Conservation (phyloP, 306 rosid species). For the Ziziphus jujuba region DNA sequence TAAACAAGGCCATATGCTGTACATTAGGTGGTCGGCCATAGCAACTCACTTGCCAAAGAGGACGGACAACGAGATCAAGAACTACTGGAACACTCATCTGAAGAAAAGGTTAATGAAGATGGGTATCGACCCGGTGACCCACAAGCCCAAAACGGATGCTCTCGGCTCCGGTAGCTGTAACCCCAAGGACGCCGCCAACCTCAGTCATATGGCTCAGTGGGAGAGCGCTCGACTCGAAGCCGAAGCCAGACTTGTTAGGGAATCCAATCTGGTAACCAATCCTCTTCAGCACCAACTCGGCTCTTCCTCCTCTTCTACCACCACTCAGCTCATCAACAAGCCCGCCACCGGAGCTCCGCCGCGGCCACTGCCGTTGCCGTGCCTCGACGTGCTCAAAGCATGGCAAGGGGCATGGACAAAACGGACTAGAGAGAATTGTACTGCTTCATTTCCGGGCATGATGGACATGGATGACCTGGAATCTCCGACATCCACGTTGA, state of each 20-base stretch:
- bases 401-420: conserved; percentile 60
- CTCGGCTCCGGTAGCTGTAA: conserved; percentile 61
- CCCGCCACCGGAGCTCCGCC: conserved; percentile 10
- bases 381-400: conserved; percentile 48
- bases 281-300: conserved; percentile 37
- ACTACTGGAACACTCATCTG: conserved; percentile 95
- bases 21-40: conserved; percentile 89
- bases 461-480: conserved; percentile 55
- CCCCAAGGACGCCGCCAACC: conserved; percentile 72
- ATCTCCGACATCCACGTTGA: conserved; percentile 82
- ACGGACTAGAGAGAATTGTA: conserved; percentile 13
- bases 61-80: conserved; percentile 94
- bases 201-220: conserved; percentile 99
- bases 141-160: conserved; percentile 78
- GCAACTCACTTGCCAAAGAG: conserved; percentile 92
- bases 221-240: conserved; percentile 99
- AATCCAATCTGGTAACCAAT: conserved; percentile 54
- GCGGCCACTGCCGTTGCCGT: conserved; percentile 38
- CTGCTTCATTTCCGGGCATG: conserved; percentile 22
- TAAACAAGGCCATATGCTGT: no score
- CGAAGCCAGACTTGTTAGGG: conserved; percentile 85
- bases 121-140: conserved; percentile 95
- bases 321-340: conserved; percentile 10
- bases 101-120: conserved; percentile 88
- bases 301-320: neutral